Evolutionary conservation across 257 asterid species (phyloP).

Genomic region (Solanum medicagineum): DNA sequence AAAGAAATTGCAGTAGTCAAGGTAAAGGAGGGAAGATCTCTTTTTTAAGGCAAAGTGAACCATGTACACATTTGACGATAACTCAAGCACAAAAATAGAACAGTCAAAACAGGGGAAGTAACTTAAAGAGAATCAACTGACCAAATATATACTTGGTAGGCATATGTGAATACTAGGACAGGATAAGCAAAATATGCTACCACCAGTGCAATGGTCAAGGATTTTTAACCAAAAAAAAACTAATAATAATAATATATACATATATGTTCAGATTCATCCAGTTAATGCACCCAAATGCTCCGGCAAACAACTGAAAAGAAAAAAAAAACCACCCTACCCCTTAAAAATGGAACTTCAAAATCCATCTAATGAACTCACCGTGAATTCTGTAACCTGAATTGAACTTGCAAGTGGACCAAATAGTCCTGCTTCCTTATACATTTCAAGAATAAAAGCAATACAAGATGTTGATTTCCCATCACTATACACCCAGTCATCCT

Average conservation of each 20-base stretch:
- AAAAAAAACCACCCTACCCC: background rate
- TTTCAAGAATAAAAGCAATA: slow-evolving; percentile 76
- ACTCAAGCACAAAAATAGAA: background rate
- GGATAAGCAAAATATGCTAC: background rate
- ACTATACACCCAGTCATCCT: slow-evolving; percentile 72
- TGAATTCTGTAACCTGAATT: slow-evolving; percentile 88
- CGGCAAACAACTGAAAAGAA: background rate
- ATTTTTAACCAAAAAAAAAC: background rate
- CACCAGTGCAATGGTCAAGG: background rate
- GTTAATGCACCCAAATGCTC: background rate
- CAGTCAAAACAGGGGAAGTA: background rate
- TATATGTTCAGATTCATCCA: background rate
- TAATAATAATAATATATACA: no score
- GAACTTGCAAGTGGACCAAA: slow-evolving; percentile 59
- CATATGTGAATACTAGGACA: background rate
- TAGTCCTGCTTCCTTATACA: slow-evolving; percentile 84
- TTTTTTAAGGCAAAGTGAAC: background rate
- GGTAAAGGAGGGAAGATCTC: background rate
- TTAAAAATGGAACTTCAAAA: background rate
- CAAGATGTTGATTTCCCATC: slow-evolving; percentile 91
- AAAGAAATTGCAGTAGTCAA: background rate
- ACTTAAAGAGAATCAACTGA: background rate
- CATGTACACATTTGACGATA: background rate
- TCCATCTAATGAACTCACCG: slow-evolving; percentile 40
- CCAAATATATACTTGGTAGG: background rate